A percentile compares a stretch with the other conserved stretches of the same genome.
Conservation (phyloP, 129 eudicot genomes). For the Saposhnikovia divaricata region DNA sequence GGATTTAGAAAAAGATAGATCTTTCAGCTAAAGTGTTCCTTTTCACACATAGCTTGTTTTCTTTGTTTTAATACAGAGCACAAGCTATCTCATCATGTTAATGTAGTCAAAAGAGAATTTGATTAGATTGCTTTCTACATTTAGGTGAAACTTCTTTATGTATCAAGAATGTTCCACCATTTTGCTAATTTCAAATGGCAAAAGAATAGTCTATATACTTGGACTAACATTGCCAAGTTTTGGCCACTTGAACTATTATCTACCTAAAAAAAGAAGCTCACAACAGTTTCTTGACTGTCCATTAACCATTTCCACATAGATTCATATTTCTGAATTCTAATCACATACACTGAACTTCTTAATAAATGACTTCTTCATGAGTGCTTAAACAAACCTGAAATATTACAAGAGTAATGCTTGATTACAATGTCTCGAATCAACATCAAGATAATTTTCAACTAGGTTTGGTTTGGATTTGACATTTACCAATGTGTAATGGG, state of each 20-base stretch:
- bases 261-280: not conserved
- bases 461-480: not conserved
- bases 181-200: constrained; percentile 6
- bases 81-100: constrained; percentile 10
- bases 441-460: not conserved
- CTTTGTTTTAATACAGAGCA: constrained; percentile 7
- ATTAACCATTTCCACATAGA: not conserved
- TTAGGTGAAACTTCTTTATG: constrained; percentile 24
- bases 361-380: constrained; percentile 11
- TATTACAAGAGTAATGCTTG: not conserved
- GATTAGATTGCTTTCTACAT: constrained; percentile 25
- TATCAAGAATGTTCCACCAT: constrained; percentile 22
- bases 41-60: not conserved
- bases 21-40: not conserved
- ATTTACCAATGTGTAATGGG: not conserved
- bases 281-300: not conserved
- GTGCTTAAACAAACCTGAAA: not conserved
- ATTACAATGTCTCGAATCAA: not conserved
- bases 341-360: constrained; percentile 5
- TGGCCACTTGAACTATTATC: not conserved
- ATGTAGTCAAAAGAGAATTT: constrained; percentile 13
- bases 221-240: not conserved
- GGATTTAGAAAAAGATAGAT: constrained; percentile 3
- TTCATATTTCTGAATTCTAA: not conserved
- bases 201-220: not conserved